Conservation (phyloP, 2,329 filamentous ascomycete genomes). For the Fragosphaeria purpurea region DNA sequence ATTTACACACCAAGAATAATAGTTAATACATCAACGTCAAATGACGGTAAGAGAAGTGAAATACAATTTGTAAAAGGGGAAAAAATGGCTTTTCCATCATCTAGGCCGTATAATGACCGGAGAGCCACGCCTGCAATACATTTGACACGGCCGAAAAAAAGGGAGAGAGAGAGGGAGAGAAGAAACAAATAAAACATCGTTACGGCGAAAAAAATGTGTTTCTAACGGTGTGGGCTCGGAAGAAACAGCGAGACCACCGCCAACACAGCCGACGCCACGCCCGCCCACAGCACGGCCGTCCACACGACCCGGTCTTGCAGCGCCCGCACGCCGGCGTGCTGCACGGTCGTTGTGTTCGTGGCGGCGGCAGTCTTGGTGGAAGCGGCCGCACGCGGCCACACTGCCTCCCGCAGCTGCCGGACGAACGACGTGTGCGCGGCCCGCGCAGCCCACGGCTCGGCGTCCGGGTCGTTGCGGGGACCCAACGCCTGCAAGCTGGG, state of each 20-base stretch:
- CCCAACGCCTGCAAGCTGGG: conserved; percentile 24
- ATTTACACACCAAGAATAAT: no score
- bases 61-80: neutral
- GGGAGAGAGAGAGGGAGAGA: neutral
- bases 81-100: neutral
- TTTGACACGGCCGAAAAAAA: neutral
- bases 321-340: conserved; percentile 21
- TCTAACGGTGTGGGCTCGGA: conserved; percentile 11
- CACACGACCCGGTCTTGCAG: conserved; percentile 26
- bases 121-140: neutral
- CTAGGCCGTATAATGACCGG: neutral
- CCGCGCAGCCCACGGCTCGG: conserved; percentile 22
- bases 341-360: conserved; percentile 16
- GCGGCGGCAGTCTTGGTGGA: conserved; percentile 1
- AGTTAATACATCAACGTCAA: no score
- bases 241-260: conserved; percentile 21
- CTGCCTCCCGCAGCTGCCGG: conserved; percentile 19
- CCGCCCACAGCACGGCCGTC: conserved; percentile 24
- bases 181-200: neutral
- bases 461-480: conserved; percentile 21
- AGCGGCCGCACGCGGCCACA: conserved; percentile 2
- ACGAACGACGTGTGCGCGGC: conserved; percentile 19
- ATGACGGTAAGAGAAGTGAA: no score
- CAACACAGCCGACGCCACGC: conserved; percentile 20
- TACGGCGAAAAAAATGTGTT: neutral